Base-by-base conservation (phyloP, 352 stramenopile species). In the Phytophthora tentaculata region DNA sequence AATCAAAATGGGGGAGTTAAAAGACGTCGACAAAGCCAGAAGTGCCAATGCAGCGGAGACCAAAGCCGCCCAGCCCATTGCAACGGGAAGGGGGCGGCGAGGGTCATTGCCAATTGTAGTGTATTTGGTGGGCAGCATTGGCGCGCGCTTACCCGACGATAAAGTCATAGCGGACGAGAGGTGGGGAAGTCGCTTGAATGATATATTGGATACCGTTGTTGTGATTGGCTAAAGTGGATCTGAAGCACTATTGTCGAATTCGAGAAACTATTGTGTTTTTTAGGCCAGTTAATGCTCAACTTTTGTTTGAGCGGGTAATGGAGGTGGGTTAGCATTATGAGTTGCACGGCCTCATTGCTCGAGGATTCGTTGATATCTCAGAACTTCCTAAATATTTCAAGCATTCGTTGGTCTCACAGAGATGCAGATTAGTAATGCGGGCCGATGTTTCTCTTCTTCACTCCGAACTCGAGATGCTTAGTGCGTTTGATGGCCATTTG, bases 41-140 rank as follows among this genome's bases (percentile, higher is more conserved):
- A 71, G 45, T 14, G 26, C 13, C 43, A 75, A 49, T 28, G 37
- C 60, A 45, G 69, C 62, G 43, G 53, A 37, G 45, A 60, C 39
- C 17, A 80, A 45, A 16, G 69, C 61, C 43, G 65, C 17, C 69
- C 71, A 79, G 22, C 67, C 67, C 17, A 68, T 43, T 32, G 58
- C 58, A 66, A 76, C 51, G 20, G 73, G 73, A 2, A 74, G 57
- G 16, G 69, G 69, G 17, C 65, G 73, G 24, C 57, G 53, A 2
- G 22, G 6, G 6, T 35, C 19, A 22, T 47, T 17, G 12, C n/a
- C 22, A 4, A 41, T 17, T 28, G 50, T 19, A 28, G 57, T 26
- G 24, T 50, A 48, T 13, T 35, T 22, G 20, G 51, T 75, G 20
- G 64, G 60, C 29, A 80, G 61, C 49, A 80, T 80, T 5, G 73